Evolutionary conservation across 805 yeast genomes (phyloP), one percentile per base, ranked within the genome.

Genomic region (Saccharomycopsis sp.): DNA sequence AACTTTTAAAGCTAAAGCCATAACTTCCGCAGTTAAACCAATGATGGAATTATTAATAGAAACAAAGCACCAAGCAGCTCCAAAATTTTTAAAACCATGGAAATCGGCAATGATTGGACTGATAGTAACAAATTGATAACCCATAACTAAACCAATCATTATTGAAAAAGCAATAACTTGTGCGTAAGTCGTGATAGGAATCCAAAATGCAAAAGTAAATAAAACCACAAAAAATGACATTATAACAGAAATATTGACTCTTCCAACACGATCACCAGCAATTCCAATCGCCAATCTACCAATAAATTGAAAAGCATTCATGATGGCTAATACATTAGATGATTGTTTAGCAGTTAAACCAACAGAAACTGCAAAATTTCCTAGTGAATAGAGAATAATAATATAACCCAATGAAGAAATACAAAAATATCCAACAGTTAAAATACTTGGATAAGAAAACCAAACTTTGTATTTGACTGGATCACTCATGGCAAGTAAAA

Each of bases 281-380:
- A 59, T 46, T 1, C 77, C 79, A 51, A 70, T 61, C 10, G 52
- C 6, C 2, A 76, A 74, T 50, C 79, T 59, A 4, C 77, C 77
- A 13, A 70, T 45, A 4, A 62, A 56, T 50, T 72, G 77, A 0
- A 66, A 61, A 6, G 65, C 61, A 45, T 69, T 70, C 41, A 70
- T 51, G 9, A 66, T 57, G 1, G 72, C 73, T 3, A 70, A 64
- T 28, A 67, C 49, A 20, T 60, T 56, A 9, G 75, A 62, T 18
- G 71, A 74, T 39, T 70, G 64, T 21, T 56, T 53, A 9, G 60
- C 41, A 0, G 68, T 46, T 34, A 64, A 51, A 0, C 86, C 87
- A 25, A 67, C 52, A 19, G 68, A 60, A 12, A 59, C 61, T 2
- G 70, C 68, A 50, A 62, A 72, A 21, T 72, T 61, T 3, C 74